Percentiles rank a stretch among this genome's conserved stretches.
Conservation (phyloP, 306 rosid genomes). For the Cicer arietinum region DNA sequence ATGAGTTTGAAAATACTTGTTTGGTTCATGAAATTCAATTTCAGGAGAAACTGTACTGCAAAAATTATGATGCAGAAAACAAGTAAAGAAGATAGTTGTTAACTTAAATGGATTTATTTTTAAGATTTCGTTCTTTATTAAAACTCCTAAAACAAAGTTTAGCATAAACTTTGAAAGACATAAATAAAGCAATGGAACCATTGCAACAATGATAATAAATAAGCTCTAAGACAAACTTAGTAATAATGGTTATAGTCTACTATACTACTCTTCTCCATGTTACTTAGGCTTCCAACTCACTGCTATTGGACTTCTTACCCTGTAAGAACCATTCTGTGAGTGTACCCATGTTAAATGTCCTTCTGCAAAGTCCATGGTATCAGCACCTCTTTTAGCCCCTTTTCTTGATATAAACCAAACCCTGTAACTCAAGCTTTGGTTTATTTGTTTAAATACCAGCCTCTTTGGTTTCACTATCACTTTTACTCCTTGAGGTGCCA, state of each 20-base stretch:
- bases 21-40: slow-evolving; percentile 17
- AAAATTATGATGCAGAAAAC: slow-evolving; percentile 14
- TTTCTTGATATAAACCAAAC: slow-evolving; percentile 72
- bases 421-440: slow-evolving; percentile 68
- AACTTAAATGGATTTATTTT: slow-evolving; percentile 29
- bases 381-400: slow-evolving; percentile 42
- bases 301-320: slow-evolving; percentile 85
- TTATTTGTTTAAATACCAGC: slow-evolving; percentile 55
- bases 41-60: too few relatives aligned
- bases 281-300: slow-evolving; percentile 72
- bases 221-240: slow-evolving; percentile 18
- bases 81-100: neutral
- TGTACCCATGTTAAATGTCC: slow-evolving; percentile 82
- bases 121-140: slow-evolving; percentile 34
- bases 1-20: neutral
- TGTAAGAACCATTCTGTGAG: slow-evolving; percentile 53
- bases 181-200: slow-evolving; percentile 48
- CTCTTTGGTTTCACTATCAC: slow-evolving; percentile 72
- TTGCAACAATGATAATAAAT: slow-evolving; percentile 27
- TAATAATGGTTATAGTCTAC: neutral
- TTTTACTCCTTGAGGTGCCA: slow-evolving; percentile 69
- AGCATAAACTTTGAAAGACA: slow-evolving; percentile 39
- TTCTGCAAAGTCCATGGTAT: slow-evolving; percentile 48
- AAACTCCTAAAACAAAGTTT: slow-evolving; percentile 45
- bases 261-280: neutral